Evolutionary conservation across 208 protist species (phyloP), one percentile per base, ranked within the genome.

Genomic region (Leishmania tropica): DNA sequence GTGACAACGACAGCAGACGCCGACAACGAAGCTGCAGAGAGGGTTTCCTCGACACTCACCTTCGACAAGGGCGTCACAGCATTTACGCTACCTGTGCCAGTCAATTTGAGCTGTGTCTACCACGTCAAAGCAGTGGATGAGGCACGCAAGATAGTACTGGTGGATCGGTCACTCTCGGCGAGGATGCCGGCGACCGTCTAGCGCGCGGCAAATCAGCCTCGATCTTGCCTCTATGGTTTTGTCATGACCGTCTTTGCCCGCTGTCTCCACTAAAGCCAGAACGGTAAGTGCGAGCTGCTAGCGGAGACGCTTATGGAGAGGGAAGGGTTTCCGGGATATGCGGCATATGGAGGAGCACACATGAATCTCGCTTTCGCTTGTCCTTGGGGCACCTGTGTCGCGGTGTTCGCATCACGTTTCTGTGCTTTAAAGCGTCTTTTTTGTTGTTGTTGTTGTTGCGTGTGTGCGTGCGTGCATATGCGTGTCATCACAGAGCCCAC

Each of bases 91-190:
- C 90, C 93, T 13, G n/a, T 83, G 11, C 81, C 85, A 11, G n/a
- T 78, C 6, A n/a, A 78, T 17, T 64, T 70, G 6, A 10, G 80
- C 56, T 68, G 77, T 42, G 54, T 75, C 45, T 93, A 91, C 53
- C 87, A 89, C 75, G 79, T 94, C 62, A 92, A 88, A 78, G 90
- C 80, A 5, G 87, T 94, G 17, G 90, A 96, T 75, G 81, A 89
- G 74, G 75, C 75, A n/a, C 85, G 89, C 21, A 86, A 78, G 60
- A 83, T 93, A 53, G 81, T 90, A 0, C 56, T 96, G 24, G 83
- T 89, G 42, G 90, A 94, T 60, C 88, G 87, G 77, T 85, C 79
- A 35, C 71, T 94, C 35, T 68, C 83, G 13, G 75, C 67, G 6
- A 28, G n/a, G 53, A 42, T 31, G 53, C 31, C 15, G 35, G 42